Conservation (phyloP, 192 early-diverging fungal species). For the Globomyces pollinis-pini region DNA sequence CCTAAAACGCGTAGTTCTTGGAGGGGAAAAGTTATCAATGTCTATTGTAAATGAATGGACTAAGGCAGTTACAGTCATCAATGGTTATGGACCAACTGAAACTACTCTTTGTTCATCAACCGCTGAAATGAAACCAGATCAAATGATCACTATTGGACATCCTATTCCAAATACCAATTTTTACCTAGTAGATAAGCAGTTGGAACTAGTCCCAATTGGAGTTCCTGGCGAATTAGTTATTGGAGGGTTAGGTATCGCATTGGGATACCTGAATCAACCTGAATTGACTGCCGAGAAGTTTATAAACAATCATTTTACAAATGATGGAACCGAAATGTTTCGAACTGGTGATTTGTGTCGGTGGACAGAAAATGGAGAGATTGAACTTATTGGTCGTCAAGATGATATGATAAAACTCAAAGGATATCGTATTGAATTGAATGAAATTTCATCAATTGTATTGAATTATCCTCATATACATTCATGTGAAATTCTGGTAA, state of each 20-base stretch:
- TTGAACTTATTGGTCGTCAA: constrained; percentile 26
- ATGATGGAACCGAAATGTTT: constrained; percentile 12
- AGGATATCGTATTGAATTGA: constrained; percentile 37
- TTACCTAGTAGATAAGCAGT: not conserved
- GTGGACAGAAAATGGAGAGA: constrained; percentile 10
- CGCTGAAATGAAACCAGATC: not conserved
- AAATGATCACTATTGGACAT: not conserved
- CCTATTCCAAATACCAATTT: constrained; percentile 2
- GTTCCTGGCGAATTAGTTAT: constrained; percentile 30
- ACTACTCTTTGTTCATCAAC: constrained; percentile 4
- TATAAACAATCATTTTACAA: constrained; percentile 17
- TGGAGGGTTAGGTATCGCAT: constrained; percentile 24
- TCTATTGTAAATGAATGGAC: constrained; percentile 1
- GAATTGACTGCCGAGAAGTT: constrained; percentile 28
- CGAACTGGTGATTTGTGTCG: constrained; percentile 22
- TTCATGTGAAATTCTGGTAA: constrained; percentile 14
- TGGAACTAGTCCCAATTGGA: constrained; percentile 9
- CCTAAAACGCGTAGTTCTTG: constrained; percentile 18
- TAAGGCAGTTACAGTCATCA: not conserved
- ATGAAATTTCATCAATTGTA: constrained; percentile 12
- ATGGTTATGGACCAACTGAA: constrained; percentile 12
- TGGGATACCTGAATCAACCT: constrained; percentile 35
- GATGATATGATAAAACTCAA: constrained; percentile 47
- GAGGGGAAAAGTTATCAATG: constrained; percentile 11
- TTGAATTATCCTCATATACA: not conserved